Evolutionary conservation across 768 basidiomycete genomes (phyloP), one percentile per base, ranked within the genome.

Genomic region (Suillus brevipes): DNA sequence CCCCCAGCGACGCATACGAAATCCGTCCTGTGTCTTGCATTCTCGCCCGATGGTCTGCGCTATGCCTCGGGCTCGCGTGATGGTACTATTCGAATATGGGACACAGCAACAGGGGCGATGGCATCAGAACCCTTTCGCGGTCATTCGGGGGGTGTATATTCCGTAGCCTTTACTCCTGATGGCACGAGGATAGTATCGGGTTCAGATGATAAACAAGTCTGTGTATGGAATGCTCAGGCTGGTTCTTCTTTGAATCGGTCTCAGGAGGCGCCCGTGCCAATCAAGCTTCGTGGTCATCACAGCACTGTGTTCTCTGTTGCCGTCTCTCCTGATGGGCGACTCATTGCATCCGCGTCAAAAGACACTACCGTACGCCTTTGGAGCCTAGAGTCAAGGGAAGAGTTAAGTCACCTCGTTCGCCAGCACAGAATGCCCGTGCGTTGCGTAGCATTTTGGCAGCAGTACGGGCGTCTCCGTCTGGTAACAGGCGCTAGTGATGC

Each of bases 61-160:
- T 72, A 78, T 50, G 73, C 69, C 14, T 78, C 77, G 20, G 76
- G 76, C 23, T 75, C 76, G 2, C 64, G 72, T n/a, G 76, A 77
- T 36, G 63, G 64, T 38, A 67, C 71, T 8, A 73, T 77, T 45
- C 70, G 70, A 2, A 59, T 72, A 47, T 78, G 76, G 77, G 73
- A 77, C 38, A 66, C 69, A 3, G 38, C 2, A 18, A 52, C 60
- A 1, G 76, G 77, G 1, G 1, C n/a, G n/a, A 64, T 65, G 56
- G 69, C 31, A 1, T 16, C 74, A 0, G 38, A 65, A 23, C 65
- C 67, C 49, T 65, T 78, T 36, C 2, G 36, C 18, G 68, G 73
- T 52, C 62, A 47, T 58, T 67, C 65, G 0, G 72, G 73, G 4
- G 63, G 67, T 1, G 68, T 77, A 6, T 72, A 68, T 28, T 65